Evolutionary conservation across 2,329 filamentous ascomycete genomes (phyloP).

Genomic region (Fusarium beomiforme): DNA sequence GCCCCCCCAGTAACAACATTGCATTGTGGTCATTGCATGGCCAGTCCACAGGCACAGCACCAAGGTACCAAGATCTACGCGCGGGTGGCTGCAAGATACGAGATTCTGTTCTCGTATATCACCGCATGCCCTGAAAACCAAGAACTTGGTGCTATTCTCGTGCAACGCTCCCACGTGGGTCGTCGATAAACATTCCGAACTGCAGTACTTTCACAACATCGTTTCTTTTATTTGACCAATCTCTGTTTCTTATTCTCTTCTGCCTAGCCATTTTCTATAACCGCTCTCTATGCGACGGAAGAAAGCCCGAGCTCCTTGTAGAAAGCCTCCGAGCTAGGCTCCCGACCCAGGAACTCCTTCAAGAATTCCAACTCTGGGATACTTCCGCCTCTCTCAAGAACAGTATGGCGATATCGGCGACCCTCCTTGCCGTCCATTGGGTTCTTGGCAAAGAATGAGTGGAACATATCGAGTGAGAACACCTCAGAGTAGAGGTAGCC

Average conservation of each 20-base stretch:
- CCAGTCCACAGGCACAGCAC: background rate
- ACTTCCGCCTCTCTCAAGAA: slow-evolving; percentile 80
- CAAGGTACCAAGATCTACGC: slow-evolving; percentile 14
- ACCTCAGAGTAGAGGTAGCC: slow-evolving; percentile 79
- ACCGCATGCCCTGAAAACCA: background rate
- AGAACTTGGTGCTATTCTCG: background rate
- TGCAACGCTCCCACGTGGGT: slow-evolving; percentile 3
- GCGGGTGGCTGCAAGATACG: slow-evolving; percentile 29
- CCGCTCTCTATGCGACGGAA: slow-evolving; percentile 18
- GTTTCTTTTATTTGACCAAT: background rate
- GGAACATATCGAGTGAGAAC: slow-evolving; percentile 88
- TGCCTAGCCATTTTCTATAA: background rate
- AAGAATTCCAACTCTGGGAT: slow-evolving; percentile 84
- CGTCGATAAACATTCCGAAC: background rate
- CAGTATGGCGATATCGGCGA: slow-evolving; percentile 79
- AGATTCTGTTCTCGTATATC: slow-evolving; percentile 24
- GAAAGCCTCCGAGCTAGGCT: slow-evolving; percentile 81
- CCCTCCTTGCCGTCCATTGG: slow-evolving; percentile 82
- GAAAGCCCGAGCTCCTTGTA: slow-evolving; percentile 76
- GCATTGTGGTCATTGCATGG: slow-evolving; percentile 1
- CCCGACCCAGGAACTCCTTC: slow-evolving; percentile 80
- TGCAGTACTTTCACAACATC: background rate
- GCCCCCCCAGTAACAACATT: background rate
- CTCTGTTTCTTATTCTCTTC: slow-evolving; percentile 3
- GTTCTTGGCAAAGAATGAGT: slow-evolving; percentile 78